Percentiles rank a stretch among this genome's conserved stretches.
These are phyloP conservation scores for Luvunga scandens DNA, from an alignment of 345 rosid genomes.

Conservation along the genomic window DNA sequence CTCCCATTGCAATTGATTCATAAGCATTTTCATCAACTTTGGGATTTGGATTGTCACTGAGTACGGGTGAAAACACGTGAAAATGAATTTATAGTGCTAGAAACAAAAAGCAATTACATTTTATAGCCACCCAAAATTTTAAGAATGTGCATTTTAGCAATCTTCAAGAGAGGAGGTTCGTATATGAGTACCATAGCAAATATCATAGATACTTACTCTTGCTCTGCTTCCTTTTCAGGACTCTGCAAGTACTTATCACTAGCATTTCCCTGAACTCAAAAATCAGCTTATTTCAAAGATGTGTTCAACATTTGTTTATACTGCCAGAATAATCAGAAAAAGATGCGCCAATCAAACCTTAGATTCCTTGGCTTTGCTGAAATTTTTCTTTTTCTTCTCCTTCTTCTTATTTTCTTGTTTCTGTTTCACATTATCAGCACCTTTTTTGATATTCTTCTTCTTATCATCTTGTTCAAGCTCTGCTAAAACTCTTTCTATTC, in stretches of 20 bases:
- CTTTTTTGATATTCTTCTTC: not conserved
- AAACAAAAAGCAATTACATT: not conserved
- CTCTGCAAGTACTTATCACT: not conserved
- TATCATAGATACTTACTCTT: not conserved
- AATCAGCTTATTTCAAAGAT: not conserved
- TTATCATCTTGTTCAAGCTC: too few relatives aligned
- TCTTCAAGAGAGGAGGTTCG: not conserved
- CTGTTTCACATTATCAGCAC: not conserved
- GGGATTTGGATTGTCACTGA: not conserved
- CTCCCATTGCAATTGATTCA: not conserved
- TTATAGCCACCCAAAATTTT: not conserved
- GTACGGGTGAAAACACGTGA: not conserved
- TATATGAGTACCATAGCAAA: not conserved
- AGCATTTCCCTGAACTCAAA: not conserved
- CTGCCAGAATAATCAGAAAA: not conserved
- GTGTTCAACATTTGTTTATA: not conserved
- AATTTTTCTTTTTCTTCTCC: not conserved
- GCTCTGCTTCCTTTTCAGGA: not conserved
- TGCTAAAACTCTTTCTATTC: too few relatives aligned
- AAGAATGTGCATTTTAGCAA: not conserved
- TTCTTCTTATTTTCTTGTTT: not conserved
- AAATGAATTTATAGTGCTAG: not conserved
- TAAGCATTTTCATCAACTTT: not conserved
- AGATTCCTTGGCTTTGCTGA: not conserved
- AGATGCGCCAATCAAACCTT: not conserved